Conservation (phyloP, 495 filamentous ascomycete species). For the Xanthoparmelia taractica region DNA sequence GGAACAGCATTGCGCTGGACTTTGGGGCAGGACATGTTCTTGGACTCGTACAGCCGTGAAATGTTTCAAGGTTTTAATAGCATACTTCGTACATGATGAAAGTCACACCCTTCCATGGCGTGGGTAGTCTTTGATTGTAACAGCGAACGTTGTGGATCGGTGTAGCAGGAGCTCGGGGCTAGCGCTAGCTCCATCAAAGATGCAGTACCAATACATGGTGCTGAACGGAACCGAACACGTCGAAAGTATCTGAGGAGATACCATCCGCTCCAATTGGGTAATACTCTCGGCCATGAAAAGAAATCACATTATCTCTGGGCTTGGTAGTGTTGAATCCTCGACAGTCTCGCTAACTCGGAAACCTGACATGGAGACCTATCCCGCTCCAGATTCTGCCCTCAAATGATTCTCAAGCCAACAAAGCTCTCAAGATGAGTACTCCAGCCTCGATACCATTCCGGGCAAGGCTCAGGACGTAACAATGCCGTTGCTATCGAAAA, state of each 20-base stretch:
- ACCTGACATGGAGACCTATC: neutral
- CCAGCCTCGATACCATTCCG: neutral
- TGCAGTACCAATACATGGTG: neutral
- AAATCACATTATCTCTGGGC: neutral
- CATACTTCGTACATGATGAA: neutral
- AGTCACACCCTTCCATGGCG: neutral
- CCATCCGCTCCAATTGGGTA: neutral
- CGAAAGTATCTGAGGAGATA: neutral
- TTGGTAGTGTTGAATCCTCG: neutral
- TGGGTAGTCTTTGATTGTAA: neutral
- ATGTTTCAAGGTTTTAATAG: neutral
- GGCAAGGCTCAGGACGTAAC: neutral
- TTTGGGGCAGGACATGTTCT: neutral
- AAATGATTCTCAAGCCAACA: neutral
- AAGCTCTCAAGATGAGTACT: neutral
- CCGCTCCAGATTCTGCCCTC: neutral
- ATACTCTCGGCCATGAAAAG: neutral
- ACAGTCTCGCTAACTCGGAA: neutral
- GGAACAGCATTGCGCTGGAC: neutral
- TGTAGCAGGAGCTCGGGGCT: neutral
- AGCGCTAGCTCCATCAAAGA: neutral
- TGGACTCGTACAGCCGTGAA: too few relatives aligned
- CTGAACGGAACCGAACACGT: neutral
- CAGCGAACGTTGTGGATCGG: neutral
- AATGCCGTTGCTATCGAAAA: neutral